Evolutionary conservation across 106 monocot genomes (phyloP).

Genomic region (Apostasia ramifera): DNA sequence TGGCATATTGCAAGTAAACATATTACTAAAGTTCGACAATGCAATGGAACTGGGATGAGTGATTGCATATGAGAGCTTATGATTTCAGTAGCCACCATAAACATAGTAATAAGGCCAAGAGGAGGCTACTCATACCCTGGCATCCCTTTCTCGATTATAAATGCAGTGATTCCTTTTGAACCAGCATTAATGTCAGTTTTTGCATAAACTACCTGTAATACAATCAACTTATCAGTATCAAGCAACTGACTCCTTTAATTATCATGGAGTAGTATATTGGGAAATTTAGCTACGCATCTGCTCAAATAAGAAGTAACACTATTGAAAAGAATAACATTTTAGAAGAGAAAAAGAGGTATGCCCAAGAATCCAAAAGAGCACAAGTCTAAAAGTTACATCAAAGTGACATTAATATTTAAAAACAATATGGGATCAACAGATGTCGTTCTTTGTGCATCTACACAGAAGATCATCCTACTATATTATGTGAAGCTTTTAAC

Average conservation of each 20-base stretch:
- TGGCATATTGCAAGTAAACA: not conserved
- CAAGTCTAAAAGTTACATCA: too few species aligned
- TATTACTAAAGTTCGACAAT: not conserved
- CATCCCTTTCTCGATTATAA: constrained; percentile 98
- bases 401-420: not conserved
- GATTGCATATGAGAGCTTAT: not conserved
- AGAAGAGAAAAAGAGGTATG: too few species aligned
- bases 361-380: too few species aligned
- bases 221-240: constrained; percentile 12
- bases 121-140: constrained; percentile 44
- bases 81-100: too few species aligned
- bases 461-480: not conserved
- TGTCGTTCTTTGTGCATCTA: not conserved
- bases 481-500: not conserved
- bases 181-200: constrained; percentile 86
- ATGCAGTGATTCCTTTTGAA: constrained; percentile 97
- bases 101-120: not conserved
- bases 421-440: not conserved
- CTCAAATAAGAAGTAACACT: too few species aligned
- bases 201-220: constrained; percentile 83
- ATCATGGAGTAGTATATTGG: not conserved
- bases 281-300: not conserved
- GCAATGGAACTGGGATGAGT: not conserved
- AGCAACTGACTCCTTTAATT: not conserved
- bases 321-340: too few species aligned